Base-by-base conservation (phyloP, 1,139 yeast genomes). In the Pichia terricola region DNA sequence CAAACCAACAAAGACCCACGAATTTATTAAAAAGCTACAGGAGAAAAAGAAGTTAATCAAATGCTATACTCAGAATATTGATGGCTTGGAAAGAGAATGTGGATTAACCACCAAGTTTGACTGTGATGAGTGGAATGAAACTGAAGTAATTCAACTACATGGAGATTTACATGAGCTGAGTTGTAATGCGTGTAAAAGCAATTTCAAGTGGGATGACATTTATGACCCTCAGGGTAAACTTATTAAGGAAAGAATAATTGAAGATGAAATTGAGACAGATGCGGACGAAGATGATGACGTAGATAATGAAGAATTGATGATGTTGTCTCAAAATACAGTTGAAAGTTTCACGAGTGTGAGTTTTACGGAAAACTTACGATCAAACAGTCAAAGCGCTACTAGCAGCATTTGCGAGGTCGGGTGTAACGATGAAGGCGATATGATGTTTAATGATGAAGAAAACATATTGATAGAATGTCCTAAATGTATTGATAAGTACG, bases 71-170 rank as follows among this genome's bases (percentile, higher is more conserved):
- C 94, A 84, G 53, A 83, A 83, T 57, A 84, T 83, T 48, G 81
- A 76, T 57, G 88, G 89, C 2, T 73, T 83, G 43, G 94, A 84
- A 54, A 64, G 65, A 40, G 56, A 57, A 37, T 54, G 61, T 33
- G 59, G 58, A 10, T 47, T 62, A 44, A 41, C 40, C 5, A 61
- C 65, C 5, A 46, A 50, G 32, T 51, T 51, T 35, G 52, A 68
- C 49, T 50, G 54, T 34, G 8, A 43, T 5, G 65, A 66, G 41
- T 81, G 88, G 89, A 77, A 73, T 52, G 68, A 67, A 35, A 64
- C 78, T 44, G 89, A 87, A 53, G 95, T 86, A 25, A 80, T 89
- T 9, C 96, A 87, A 61, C 67, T 91, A 36, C 98, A 91, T 58
- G 98, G 98, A 1, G 89, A 87, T 61, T 68, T 91, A 43, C 86